phyloP scores from a whole-genome alignment of 441 rosid genomes.

The Syzygium syzygioides region DNA sequence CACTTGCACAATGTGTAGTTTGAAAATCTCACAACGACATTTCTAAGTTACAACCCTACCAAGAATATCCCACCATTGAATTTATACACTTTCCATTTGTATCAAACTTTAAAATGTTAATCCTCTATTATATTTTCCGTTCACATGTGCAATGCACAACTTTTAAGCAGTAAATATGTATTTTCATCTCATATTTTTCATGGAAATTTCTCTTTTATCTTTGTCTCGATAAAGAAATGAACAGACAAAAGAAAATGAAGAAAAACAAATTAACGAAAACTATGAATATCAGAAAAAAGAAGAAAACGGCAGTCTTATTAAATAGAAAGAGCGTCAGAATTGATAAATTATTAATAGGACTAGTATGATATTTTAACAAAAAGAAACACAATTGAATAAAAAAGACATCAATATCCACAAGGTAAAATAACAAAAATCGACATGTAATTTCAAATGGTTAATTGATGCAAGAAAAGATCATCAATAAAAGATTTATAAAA shows the following conservation, averaged over 20 bases:
- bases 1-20: neutral
- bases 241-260: neutral
- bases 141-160: neutral
- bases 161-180: neutral
- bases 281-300: neutral
- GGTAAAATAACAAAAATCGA: neutral
- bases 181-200: neutral
- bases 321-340: neutral
- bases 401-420: neutral
- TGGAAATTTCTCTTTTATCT: neutral
- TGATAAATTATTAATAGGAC: neutral
- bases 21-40: neutral
- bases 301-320: neutral
- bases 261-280: neutral
- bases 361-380: neutral
- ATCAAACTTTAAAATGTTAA: neutral
- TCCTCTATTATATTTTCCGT: neutral
- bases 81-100: neutral
- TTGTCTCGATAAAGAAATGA: neutral
- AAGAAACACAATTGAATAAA: neutral
- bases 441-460: neutral
- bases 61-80: neutral
- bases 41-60: neutral
- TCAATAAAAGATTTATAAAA: neutral
- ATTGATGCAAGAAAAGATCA: neutral